phyloP scores from a whole-genome alignment of 352 stramenopile species.

The Phytopythium helicoides region DNA sequence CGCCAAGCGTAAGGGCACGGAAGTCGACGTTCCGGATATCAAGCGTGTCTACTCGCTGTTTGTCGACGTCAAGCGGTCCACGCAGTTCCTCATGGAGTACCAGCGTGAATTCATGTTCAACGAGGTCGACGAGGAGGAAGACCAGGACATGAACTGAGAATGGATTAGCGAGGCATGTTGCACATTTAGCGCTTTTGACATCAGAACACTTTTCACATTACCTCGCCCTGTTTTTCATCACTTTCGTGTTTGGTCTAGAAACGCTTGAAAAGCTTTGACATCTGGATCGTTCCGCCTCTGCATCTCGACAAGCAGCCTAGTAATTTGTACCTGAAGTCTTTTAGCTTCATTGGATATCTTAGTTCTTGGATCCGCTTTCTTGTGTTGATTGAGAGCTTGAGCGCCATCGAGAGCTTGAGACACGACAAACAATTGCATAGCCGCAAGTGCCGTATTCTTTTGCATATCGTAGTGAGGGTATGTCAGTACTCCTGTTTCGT shows the following conservation, averaged over 20 bases:
- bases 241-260: neutral
- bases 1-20: constrained; percentile 90
- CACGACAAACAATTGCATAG: constrained; percentile 34
- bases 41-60: constrained; percentile 97
- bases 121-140: constrained; percentile 74
- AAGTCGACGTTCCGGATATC: constrained; percentile 90
- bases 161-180: neutral
- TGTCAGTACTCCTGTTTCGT: constrained; percentile 22
- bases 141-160: constrained; percentile 29
- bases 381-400: constrained; percentile 8
- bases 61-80: constrained; percentile 98
- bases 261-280: no score
- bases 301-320: no score
- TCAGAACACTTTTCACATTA: neutral
- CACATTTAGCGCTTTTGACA: constrained; percentile 4
- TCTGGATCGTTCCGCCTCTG: no score
- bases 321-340: no score
- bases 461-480: constrained; percentile 47
- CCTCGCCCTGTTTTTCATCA: neutral
- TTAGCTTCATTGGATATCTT: no score
- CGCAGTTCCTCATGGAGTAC: constrained; percentile 99
- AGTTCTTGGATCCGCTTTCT: neutral
- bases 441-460: constrained; percentile 50
- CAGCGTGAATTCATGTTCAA: constrained; percentile 99
- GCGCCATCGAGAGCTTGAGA: constrained; percentile 9